Evolutionary conservation across 805 yeast genomes (phyloP).

Genomic region (Monosporozyma solicola): DNA sequence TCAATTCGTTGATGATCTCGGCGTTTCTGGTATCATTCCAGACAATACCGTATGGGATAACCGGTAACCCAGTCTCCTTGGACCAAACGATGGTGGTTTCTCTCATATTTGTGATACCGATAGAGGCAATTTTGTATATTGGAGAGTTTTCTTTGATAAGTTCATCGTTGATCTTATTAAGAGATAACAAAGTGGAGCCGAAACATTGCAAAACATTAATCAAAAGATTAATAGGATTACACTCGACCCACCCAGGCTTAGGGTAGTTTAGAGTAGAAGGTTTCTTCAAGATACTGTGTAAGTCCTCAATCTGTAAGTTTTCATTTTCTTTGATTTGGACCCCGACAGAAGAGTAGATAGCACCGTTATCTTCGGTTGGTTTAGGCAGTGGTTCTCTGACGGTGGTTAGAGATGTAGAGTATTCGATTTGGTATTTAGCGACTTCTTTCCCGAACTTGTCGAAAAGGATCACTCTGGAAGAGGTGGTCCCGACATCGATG

Average conservation of each 20-base stretch:
- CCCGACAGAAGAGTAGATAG: constrained; percentile 68
- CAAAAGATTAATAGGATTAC: constrained; percentile 75
- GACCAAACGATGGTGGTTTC: constrained; percentile 92
- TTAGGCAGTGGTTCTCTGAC: constrained; percentile 24
- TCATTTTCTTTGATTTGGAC: constrained; percentile 53
- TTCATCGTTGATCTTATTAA: constrained; percentile 49
- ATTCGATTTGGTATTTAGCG: constrained; percentile 85
- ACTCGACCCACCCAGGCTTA: constrained; percentile 89
- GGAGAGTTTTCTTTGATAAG: constrained; percentile 34
- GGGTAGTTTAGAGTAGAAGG: constrained; percentile 73
- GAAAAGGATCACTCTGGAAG: constrained; percentile 81
- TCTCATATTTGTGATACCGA: constrained; percentile 93
- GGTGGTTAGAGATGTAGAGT: constrained; percentile 62
- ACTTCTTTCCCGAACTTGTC: constrained; percentile 63
- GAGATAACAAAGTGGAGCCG: constrained; percentile 49
- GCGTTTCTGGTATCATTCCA: constrained; percentile 94
- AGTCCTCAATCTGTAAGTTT: constrained; percentile 55
- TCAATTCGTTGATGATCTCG: constrained; percentile 55
- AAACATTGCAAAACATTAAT: constrained; percentile 69
- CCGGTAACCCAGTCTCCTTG: constrained; percentile 68
- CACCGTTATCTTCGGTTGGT: constrained; percentile 16
- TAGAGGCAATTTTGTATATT: constrained; percentile 55
- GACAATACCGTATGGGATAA: constrained; percentile 75
- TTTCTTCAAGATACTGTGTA: constrained; percentile 21
- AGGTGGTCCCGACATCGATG: constrained; percentile 86